Conservation (phyloP, 2,329 filamentous ascomycete genomes). For the Hypoxylon rubiginosum region DNA sequence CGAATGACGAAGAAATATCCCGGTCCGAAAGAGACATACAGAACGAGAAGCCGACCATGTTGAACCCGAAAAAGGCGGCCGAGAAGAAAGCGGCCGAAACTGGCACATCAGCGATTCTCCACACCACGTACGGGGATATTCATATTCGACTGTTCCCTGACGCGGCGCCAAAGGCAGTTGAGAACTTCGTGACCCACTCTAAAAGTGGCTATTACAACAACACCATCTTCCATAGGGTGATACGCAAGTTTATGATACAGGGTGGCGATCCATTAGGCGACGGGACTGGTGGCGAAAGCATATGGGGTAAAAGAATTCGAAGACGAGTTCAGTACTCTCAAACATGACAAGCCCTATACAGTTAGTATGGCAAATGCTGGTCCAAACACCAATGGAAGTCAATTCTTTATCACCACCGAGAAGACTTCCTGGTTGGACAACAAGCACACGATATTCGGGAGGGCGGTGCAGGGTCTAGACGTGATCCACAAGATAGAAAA, state of each 20-base stretch:
- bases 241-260: constrained; percentile 98
- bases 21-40: constrained; percentile 91
- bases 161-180: constrained; percentile 91
- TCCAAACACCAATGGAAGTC: constrained; percentile 92
- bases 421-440: constrained; percentile 96
- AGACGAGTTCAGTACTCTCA: constrained; percentile 91
- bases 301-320: constrained; percentile 94
- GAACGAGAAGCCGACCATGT: constrained; percentile 87
- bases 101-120: constrained; percentile 84
- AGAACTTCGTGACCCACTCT: constrained; percentile 96
- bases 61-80: constrained; percentile 68
- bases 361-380: constrained; percentile 98
- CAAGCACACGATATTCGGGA: constrained; percentile 96
- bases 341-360: constrained; percentile 96
- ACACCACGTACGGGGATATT: constrained; percentile 95
- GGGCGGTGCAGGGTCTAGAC: constrained; percentile 90
- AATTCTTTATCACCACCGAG: constrained; percentile 99
- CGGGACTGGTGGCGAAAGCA: constrained; percentile 89
- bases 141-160: constrained; percentile 93
- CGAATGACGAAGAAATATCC: constrained; percentile 85
- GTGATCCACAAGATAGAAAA: constrained; percentile 98
- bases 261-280: constrained; percentile 87
- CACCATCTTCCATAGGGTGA: constrained; percentile 96
- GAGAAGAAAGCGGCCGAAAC: constrained; percentile 76
- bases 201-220: constrained; percentile 96